A percentile compares a stretch with the other conserved stretches of the same genome.
phyloP scores from a whole-genome alignment of 1,139 yeast genomes.

The Maudiozyma humilis region DNA sequence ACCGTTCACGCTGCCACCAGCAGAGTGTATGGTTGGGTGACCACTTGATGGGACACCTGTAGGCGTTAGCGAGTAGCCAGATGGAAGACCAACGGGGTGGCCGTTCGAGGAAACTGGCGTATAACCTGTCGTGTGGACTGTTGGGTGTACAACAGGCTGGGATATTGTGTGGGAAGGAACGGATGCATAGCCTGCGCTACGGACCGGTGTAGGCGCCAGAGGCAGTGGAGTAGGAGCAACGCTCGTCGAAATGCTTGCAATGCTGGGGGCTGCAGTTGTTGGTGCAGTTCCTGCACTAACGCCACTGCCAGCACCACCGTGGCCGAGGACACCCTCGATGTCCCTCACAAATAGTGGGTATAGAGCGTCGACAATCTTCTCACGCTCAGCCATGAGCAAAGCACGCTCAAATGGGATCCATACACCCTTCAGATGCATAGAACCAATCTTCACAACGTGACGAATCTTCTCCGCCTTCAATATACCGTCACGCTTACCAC shows the following conservation, averaged over 20 bases:
- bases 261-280: not conserved
- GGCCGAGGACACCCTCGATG: slow-evolving; percentile 34
- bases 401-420: slow-evolving; percentile 98
- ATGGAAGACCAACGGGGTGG: not conserved
- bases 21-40: not conserved
- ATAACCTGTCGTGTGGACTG: not conserved
- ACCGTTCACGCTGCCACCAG: not conserved
- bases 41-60: not conserved
- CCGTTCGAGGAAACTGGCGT: not conserved
- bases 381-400: slow-evolving; percentile 80
- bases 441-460: slow-evolving; percentile 91
- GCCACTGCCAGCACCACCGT: not conserved
- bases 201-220: not conserved
- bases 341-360: slow-evolving; percentile 87
- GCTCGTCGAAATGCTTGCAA: not conserved
- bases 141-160: not conserved
- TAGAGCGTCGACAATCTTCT: slow-evolving; percentile 74
- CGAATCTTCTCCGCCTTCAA: slow-evolving; percentile 80
- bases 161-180: not conserved
- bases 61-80: not conserved
- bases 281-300: not conserved
- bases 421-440: slow-evolving; percentile 95
- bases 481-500: slow-evolving; percentile 94
- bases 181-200: not conserved
- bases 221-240: not conserved